Base-by-base conservation (phyloP, 768 basidiomycete species). In the Mycena indigotica region DNA sequence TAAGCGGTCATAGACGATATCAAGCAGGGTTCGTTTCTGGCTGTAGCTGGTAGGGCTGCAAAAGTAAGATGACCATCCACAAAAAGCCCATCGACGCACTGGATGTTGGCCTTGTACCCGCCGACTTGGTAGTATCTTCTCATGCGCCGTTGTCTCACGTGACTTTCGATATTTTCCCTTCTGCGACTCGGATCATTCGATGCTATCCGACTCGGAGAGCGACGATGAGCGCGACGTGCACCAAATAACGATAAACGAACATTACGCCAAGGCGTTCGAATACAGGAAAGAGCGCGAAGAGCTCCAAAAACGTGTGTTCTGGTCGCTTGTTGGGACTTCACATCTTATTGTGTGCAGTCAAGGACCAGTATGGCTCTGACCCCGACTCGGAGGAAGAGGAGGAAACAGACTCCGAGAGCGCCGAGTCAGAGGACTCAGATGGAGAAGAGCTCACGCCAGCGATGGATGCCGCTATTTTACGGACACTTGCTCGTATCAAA, bases 361-460 rank as follows among this genome's bases (percentile, higher is more conserved):
- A 92, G 73, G 90, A 89, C 53, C 92, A 94, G 73, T 93, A 95
- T 70, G 89, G 91, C 21, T 89, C 89, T 0, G 88, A 91, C 67
- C 75, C 73, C 35, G 85, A 86, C 30, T 77, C 79, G 13, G 74
- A 74, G 19, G 80, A 76, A 1, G 78, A 77, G 17, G 84, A 81
- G 2, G 78, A 77, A 6, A 78, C 79, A 5, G 88, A 89, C 66
- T 89, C 87, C 0, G 90, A 93, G 68, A 82, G 83, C 26, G 87
- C 84, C 40, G 91, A 93, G 65, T 85, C 85, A 2, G 95, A 98
- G 68, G 95, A 98, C 69, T 91, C 95, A 67, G 91, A 96, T 56
- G 97, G 95, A 15, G 93, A 93, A 64, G 92, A 98, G 69, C 83
- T 98, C 50, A 98, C 95, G 0, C 94, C 95, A 3, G 88, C 87